These are phyloP conservation scores for Akanthomyces lecanii DNA, from an alignment of 2,329 filamentous ascomycete species.

Conservation along the genomic window DNA sequence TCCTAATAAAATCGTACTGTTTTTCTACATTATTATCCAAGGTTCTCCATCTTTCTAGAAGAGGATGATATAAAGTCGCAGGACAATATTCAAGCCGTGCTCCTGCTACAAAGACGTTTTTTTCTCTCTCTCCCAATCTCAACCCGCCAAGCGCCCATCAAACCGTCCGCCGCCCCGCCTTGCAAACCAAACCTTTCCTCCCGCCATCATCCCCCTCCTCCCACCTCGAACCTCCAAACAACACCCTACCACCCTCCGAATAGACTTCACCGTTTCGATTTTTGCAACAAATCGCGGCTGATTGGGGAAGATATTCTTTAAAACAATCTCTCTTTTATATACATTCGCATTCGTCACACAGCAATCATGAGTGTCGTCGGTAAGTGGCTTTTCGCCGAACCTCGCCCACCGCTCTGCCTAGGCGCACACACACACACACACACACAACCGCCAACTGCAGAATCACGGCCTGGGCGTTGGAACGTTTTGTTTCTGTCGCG, in stretches of 20 bases:
- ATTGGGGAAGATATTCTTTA: conserved; percentile 4
- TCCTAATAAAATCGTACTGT: no score
- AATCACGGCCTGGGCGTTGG: background rate
- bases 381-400: conserved; percentile 30
- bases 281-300: conserved; percentile 12
- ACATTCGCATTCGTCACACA: conserved; percentile 22
- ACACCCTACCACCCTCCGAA: background rate
- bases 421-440: conserved; percentile 2
- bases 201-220: conserved; percentile 2
- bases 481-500: background rate
- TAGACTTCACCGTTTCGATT: conserved; percentile 8
- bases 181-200: conserved; percentile 6
- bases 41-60: background rate
- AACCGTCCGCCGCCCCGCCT: conserved; percentile 7
- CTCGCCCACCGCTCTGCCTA: conserved; percentile 9
- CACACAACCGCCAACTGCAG: background rate
- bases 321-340: background rate
- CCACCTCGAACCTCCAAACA: conserved; percentile 9
- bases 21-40: background rate
- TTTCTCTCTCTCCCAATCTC: background rate
- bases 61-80: background rate
- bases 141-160: background rate
- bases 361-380: conserved; percentile 54
- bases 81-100: background rate
- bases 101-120: background rate